Percentiles rank a stretch among this genome's conserved stretches.
These are phyloP conservation scores for Saccharomycopsis malanga DNA, from an alignment of 805 yeast species.

Conservation along the genomic window DNA sequence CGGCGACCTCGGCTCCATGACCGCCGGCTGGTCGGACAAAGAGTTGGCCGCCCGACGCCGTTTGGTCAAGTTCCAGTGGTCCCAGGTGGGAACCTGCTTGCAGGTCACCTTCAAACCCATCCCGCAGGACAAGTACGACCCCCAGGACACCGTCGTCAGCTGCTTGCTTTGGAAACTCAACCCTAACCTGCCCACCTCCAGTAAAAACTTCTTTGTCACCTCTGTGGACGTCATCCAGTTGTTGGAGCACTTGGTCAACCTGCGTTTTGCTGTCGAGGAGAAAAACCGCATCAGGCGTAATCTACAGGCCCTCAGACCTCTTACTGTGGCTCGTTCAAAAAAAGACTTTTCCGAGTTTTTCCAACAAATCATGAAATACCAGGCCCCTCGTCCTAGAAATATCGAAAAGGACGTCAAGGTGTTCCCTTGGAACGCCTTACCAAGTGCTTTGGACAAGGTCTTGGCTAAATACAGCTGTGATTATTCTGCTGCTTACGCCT, in stretches of 20 bases:
- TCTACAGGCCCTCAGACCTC: constrained; percentile 57
- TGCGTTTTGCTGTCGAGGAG: constrained; percentile 58
- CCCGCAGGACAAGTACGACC: constrained; percentile 30
- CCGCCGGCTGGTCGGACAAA: constrained; percentile 35
- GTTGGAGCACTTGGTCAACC: constrained; percentile 39
- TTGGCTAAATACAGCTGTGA: constrained; percentile 43
- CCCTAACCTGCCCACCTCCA: no score
- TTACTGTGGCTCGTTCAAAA: constrained; percentile 45
- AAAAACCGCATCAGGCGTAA: constrained; percentile 64
- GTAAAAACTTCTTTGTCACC: constrained; percentile 39
- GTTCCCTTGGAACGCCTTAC: constrained; percentile 49
- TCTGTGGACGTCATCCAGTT: constrained; percentile 58
- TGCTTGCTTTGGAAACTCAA: constrained; percentile 37
- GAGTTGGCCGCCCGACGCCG: constrained; percentile 40
- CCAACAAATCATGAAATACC: constrained; percentile 50
- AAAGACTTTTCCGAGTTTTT: constrained; percentile 29
- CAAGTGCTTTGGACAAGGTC: constrained; percentile 48
- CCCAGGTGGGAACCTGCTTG: constrained; percentile 11
- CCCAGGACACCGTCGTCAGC: constrained; percentile 33
- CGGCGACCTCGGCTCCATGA: constrained; percentile 12
- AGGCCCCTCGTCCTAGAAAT: constrained; percentile 58
- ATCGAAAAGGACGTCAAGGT: constrained; percentile 68
- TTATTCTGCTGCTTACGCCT: background rate
- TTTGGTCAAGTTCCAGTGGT: constrained; percentile 38
- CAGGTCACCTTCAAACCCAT: constrained; percentile 35